Base-by-base conservation (phyloP, 2,329 filamentous ascomycete species). In the Pyrenochaeta sp. region DNA sequence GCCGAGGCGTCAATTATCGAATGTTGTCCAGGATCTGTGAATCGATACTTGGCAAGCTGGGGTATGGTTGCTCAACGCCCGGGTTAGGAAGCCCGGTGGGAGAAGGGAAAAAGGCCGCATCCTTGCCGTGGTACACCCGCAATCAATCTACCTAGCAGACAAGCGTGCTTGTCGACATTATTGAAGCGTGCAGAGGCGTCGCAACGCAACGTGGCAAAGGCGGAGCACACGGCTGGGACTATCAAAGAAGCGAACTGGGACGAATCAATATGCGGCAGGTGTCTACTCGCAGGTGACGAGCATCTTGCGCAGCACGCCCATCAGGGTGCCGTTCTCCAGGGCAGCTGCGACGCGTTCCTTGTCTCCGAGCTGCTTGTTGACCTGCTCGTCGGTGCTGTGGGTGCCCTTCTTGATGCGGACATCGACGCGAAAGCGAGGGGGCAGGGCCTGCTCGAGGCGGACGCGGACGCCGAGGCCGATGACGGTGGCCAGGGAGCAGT, bases 261-360 rank as follows among this genome's bases (percentile, higher is more conserved):
- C 15, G n/a, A 28, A 24, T 20, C 14, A 8, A 10, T 7, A 18
- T 13, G 29, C 13, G 7, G 19, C 9, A 5, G 34, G 3, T 4
- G 7, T 28, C 27, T 67, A 89, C 54, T 83, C 80, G 72, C 90
- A 96, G 2, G 88, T 93, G 68, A 90, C 86, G 51, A 97, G 80
- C 94, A 99, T 97, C 74, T 94, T 96, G 68, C 89, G 85, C 53
- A 99, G 79, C 21, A 96, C 89, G 27, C 86, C 86, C 78, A 90
- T 90, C 48, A 99, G 76, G 1, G 89, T 95, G 43, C 89, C 89
- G 68, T 99, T 99, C 73, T 97, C 94, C 60, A 96, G 77, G 6
- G 94, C 94, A 7, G 94, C 94, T 1, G 93, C 92, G 30, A 99
- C 94, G 49, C 94, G 81, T 76, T 99, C 94, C 78, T 97, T 99